Conservation (phyloP, 208 protist species). For the Entamoeba histolytica region DNA sequence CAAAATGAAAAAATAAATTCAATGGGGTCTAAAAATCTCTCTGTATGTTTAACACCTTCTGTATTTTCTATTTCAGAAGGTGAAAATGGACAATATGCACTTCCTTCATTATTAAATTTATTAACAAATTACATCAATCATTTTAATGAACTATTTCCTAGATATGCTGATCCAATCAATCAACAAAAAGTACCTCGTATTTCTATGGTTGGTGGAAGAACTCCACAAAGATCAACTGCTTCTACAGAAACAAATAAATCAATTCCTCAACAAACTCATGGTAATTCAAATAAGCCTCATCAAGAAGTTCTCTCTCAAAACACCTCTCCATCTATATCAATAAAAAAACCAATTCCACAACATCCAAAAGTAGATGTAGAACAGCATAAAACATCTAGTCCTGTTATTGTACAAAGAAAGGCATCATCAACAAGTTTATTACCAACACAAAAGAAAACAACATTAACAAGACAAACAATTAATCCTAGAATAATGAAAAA, state of each 20-base stretch:
- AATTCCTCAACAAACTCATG: neutral
- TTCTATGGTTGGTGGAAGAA: neutral
- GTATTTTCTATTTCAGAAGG: neutral
- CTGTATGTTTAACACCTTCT: neutral
- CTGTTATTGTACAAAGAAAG: neutral
- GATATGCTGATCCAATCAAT: neutral
- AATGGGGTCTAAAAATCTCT: neutral
- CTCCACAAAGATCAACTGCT: neutral
- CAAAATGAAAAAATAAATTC: neutral
- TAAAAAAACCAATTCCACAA: neutral
- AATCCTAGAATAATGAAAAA: neutral
- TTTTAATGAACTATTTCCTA: neutral
- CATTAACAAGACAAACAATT: neutral
- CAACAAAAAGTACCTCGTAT: neutral
- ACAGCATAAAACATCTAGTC: neutral
- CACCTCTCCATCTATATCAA: neutral
- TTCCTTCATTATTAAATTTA: neutral
- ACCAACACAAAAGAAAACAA: neutral
- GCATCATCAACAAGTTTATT: neutral
- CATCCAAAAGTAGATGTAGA: neutral
- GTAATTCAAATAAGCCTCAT: neutral
- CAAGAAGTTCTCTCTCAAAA: neutral
- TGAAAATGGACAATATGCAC: neutral
- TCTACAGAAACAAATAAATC: neutral
- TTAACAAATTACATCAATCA: neutral